Evolutionary conservation across 331 rosid species (phyloP), one percentile per base, ranked within the genome.

Genomic region (Erythrophleum ivorense): DNA sequence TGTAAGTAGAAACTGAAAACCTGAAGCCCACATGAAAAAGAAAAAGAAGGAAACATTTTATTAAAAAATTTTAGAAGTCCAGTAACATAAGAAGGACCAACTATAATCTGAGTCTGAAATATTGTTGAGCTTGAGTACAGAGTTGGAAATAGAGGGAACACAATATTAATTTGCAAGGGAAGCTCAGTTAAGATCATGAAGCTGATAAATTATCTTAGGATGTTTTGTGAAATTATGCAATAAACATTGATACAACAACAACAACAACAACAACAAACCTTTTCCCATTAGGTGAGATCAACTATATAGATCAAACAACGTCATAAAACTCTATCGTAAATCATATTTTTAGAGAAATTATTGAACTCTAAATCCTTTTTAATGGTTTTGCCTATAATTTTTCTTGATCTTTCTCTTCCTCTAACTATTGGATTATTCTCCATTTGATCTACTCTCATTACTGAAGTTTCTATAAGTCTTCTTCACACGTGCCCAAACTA

Each of bases 161-260:
- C 15, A 54, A 74, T 36, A 72, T 68, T 40, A 15, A 75, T 75
- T 49, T 49, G 74, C 53, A 52, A 76, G 48, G 67, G 34, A 65
- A 70, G 81, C 71, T 73, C 67, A 65, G 60, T 71, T 55, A 36
- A 75, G 43, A 80, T 46, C 33, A 58, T 38, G 52, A 69, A 60
- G 82, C 19, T 50, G 57, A 75, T 50, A 62, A 64, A 36, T 66
- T 38, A 63, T 54, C 59, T 45, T 41, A 62, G 43, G 48, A 78
- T 33, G 45, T 36, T 74, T 57, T 8, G 43, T 65, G 18, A 63
- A 81, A 77, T 33, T 45, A 38, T 63, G 80, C 46, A 76, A 82
- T 55, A 65, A 36, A 24, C 10, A 33, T 50, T 6, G 13, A 38
- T 33, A 24, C 50, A 40, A 73, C 10, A 24, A 24, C 0, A 24